A percentile compares a stretch with the other conserved stretches of the same genome.
Conservation (phyloP, 805 yeast genomes). For the Ogataea kodamae region DNA sequence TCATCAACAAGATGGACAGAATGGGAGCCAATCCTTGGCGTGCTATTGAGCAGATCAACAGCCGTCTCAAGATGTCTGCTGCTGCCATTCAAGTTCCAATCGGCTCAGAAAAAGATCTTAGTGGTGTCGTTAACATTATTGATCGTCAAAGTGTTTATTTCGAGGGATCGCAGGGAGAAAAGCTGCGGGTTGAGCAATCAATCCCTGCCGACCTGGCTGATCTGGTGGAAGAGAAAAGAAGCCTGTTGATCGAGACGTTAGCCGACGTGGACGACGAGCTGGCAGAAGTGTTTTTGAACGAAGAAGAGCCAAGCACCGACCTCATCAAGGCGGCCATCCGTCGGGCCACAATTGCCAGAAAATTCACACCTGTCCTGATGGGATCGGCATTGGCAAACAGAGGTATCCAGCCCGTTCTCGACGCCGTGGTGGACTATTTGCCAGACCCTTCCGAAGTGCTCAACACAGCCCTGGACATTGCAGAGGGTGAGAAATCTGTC, state of each 20-base stretch:
- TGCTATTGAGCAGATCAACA: slow-evolving; percentile 87
- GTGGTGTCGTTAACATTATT: slow-evolving; percentile 90
- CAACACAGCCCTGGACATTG: slow-evolving; percentile 82
- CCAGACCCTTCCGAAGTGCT: slow-evolving; percentile 94
- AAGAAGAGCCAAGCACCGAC: slow-evolving; percentile 76
- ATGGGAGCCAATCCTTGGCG: slow-evolving; percentile 98
- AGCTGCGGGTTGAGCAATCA: slow-evolving; percentile 51
- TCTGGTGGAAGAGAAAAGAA: slow-evolving; percentile 86
- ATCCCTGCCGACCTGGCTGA: slow-evolving; percentile 80
- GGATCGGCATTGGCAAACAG: slow-evolving; percentile 97
- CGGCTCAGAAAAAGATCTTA: slow-evolving; percentile 81
- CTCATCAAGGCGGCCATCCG: slow-evolving; percentile 89
- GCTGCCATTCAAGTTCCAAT: slow-evolving; percentile 98
- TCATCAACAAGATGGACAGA: slow-evolving; percentile 97
- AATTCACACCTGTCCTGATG: slow-evolving; percentile 98
- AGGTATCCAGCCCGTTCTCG: slow-evolving; percentile 92
- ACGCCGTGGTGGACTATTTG: slow-evolving; percentile 91
- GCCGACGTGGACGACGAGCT: slow-evolving; percentile 99
- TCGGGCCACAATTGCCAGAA: slow-evolving; percentile 91
- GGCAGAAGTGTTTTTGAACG: slow-evolving; percentile 89
- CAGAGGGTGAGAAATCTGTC: slow-evolving; percentile 62
- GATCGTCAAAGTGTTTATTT: slow-evolving; percentile 83
- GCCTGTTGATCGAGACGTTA: slow-evolving; percentile 79
- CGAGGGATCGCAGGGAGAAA: slow-evolving; percentile 89
- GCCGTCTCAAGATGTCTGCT: slow-evolving; percentile 86